A percentile compares a stretch with the other conserved stretches of the same genome.
phyloP scores from a whole-genome alignment of 2,329 filamentous ascomycete genomes.

The Trichophyton benhamiae region DNA sequence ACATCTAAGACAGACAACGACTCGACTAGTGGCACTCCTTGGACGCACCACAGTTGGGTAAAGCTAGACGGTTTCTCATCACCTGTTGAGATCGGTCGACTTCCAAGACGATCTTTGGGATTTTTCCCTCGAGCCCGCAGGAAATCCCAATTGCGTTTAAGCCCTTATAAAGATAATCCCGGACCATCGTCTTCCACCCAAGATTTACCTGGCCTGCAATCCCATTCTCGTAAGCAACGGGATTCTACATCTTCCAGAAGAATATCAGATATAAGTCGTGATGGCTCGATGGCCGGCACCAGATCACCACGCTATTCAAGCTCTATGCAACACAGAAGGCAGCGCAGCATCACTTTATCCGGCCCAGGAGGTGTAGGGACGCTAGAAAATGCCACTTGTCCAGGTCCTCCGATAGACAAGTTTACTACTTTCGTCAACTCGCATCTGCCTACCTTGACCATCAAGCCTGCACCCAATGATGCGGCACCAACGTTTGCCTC shows the following conservation, averaged over 20 bases:
- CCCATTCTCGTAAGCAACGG: slow-evolving; percentile 28
- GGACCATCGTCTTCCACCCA: slow-evolving; percentile 21
- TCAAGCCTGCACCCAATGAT: slow-evolving; percentile 48
- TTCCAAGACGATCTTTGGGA: slow-evolving; percentile 67
- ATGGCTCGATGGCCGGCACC: slow-evolving; percentile 21
- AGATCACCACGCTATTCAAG: slow-evolving; percentile 27
- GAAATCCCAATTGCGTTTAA: slow-evolving; percentile 49
- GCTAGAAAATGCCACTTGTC: slow-evolving; percentile 41
- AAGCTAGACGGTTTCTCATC: slow-evolving; percentile 57
- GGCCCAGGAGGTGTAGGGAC: slow-evolving; percentile 84
- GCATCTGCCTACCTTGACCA: slow-evolving; percentile 66
- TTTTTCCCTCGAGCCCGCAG: slow-evolving; percentile 86
- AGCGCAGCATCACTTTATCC: slow-evolving; percentile 50
- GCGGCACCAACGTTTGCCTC: slow-evolving; percentile 40
- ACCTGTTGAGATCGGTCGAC: slow-evolving; percentile 73
- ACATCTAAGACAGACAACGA: neutral
- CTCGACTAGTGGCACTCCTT: slow-evolving; percentile 46
- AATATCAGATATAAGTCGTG: slow-evolving; percentile 17
- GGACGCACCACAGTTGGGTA: slow-evolving; percentile 86
- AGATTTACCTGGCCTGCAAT: slow-evolving; percentile 54
- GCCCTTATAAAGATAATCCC: neutral
- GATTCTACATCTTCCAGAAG: slow-evolving; percentile 18
- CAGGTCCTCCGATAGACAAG: slow-evolving; percentile 69
- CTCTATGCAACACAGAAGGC: slow-evolving; percentile 30
- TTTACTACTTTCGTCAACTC: slow-evolving; percentile 75